phyloP scores from a whole-genome alignment of 129 eudicot genomes.

The Centella asiatica region DNA sequence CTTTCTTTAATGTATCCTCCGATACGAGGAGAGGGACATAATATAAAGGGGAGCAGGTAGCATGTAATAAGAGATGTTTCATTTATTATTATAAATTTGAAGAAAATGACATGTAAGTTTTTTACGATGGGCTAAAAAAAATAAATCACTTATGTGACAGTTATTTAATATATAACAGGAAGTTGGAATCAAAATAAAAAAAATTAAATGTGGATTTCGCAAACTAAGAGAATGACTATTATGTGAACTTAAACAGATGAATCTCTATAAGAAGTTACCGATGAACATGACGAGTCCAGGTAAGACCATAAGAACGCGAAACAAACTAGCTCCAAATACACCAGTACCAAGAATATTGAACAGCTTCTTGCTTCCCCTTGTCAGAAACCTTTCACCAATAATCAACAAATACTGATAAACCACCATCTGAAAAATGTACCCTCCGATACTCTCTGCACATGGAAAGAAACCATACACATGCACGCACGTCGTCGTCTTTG shows the following conservation, averaged over 20 bases:
- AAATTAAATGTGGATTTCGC: neutral
- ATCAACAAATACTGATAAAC: conserved; percentile 18
- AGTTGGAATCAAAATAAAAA: no score
- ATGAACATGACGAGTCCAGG: conserved; percentile 23
- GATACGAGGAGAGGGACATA: no score
- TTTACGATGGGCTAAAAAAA: no score
- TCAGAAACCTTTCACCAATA: conserved; percentile 13
- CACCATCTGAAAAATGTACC: conserved; percentile 22
- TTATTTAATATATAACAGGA: no score
- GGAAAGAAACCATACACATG: conserved; percentile 26
- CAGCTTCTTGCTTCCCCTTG: conserved; percentile 20
- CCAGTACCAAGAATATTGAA: conserved; percentile 25
- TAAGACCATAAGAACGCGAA: conserved; percentile 18
- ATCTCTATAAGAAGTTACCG: conserved; percentile 2
- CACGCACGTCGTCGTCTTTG: neutral
- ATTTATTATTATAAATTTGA: no score
- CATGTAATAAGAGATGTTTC: no score
- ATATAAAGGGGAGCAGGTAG: no score
- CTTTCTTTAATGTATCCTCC: no score
- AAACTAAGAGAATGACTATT: no score
- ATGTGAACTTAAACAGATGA: neutral
- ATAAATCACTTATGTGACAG: no score
- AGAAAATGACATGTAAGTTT: no score
- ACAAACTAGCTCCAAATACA: conserved; percentile 22
- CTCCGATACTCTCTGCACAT: conserved; percentile 27